Evolutionary conservation across 345 rosid species (phyloP).

Genomic region (Hibiscus trionum): DNA sequence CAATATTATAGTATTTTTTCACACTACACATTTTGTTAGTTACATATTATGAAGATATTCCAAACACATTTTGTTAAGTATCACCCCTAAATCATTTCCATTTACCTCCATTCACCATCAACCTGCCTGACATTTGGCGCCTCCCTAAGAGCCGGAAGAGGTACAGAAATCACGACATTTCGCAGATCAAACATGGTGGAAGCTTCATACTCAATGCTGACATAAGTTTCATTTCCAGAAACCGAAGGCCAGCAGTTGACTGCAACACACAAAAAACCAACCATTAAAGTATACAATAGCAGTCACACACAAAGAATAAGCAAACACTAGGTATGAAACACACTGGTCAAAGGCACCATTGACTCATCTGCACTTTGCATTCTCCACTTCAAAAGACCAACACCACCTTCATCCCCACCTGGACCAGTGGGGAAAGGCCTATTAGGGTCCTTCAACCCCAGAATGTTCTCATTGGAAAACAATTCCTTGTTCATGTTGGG

Average conservation of each 20-base stretch:
- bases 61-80: neutral
- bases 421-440: neutral
- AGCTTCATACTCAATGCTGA: conserved; percentile 97
- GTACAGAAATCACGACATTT: conserved; percentile 77
- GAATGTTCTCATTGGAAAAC: neutral
- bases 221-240: conserved; percentile 93
- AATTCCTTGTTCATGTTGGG: neutral
- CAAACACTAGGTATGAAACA: neutral
- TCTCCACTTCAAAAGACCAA: neutral
- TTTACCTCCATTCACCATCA: conserved; percentile 97
- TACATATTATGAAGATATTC: neutral
- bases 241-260: conserved; percentile 99
- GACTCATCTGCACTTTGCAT: neutral
- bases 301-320: neutral
- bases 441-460: neutral
- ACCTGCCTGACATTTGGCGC: conserved; percentile 76
- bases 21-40: neutral
- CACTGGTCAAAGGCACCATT: neutral
- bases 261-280: conserved; percentile 28
- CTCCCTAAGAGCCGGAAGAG: conserved; percentile 95
- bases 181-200: conserved; percentile 84
- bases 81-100: neutral
- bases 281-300: neutral
- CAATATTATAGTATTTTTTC: neutral
- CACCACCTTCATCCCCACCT: neutral